Base-by-base conservation (phyloP, 1,284 basidiomycete genomes). In the Malassezia vespertilionis region DNA sequence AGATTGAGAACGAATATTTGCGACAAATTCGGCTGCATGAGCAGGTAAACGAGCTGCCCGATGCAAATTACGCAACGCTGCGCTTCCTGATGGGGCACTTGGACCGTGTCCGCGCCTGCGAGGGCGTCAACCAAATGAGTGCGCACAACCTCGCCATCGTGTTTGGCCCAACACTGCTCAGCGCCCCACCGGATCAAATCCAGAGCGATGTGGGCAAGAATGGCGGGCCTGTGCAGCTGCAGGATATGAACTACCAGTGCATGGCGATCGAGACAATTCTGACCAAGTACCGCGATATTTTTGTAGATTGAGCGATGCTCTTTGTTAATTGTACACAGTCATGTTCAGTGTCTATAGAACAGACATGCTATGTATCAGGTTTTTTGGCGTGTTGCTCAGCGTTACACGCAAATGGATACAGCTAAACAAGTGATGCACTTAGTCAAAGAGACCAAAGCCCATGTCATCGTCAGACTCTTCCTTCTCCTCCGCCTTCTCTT, bases 21-120 rank as follows among this genome's bases (percentile, higher is more conserved):
- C 86, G 52, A 15, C 90, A 96, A 65, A 95, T 96, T 57, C 79
- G 89, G 40, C 74, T 97, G 49, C 91, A 99, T 64, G 91, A 97
- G 70, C 81, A 86, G 42, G 90, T 99, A 39, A 97, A 99, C 67
- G 90, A 95, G 60, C 76, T 99, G 41, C 93, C 91, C 3, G 91
- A 99, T 73, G 80, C 93, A 11, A 95, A 97, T 72, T 99, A 99
- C 66, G 87, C 93, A 1, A 95, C 91, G 1, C 76, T 97, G 44
- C 96, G 96, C 71, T 95, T 80, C 72, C 83, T 97, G 67, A 79
- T 99, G 78, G 88, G 84, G 9, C 91, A 97, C 74, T 74, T 99
- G 52, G 79, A 95, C 74, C 57, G 54, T 21, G 50, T 70, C 14
- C 56, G 55, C n/a, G 15, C 33, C 3, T 28, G 56, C 11, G 62